Base-by-base conservation (phyloP, 805 yeast species). In the Huiozyma naganishii region DNA sequence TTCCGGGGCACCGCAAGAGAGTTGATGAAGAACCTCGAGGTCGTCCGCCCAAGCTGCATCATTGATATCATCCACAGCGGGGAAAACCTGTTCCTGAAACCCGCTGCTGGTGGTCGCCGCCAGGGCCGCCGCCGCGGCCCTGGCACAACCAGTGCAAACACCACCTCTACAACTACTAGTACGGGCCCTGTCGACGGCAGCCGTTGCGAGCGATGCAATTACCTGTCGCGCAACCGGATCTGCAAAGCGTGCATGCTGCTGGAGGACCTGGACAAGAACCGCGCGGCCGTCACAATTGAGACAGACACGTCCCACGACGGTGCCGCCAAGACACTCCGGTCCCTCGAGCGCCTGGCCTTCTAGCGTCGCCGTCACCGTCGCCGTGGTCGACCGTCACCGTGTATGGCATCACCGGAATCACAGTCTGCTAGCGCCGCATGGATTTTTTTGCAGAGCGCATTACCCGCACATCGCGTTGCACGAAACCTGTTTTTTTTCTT, bases 1-100 rank as follows among this genome's bases (percentile, higher is more conserved):
- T 92, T 92, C 57, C 71, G 99, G 52, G 99, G 99, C 13, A 92
- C 97, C 0, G 96, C 98, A 0, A 74, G 99, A 58, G 87, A 88
- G 46, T 69, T 92, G 28, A 79, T 92, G 71, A 92, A 92, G 64
- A 84, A 87, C 50, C 67, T 92, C 36, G 98, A 92, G 59, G 77
- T 90, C 3, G 79, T 89, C 1, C 73, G 97, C 53, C 96, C 98
- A 11, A 80, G 92, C 33, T 83, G 96, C 56, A 92, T 92, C 45
- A 77, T 92, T 61, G 99, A 92, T 65, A 85, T 92, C 43, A 92
- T 92, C 30, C 83, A 84, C 51, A 84, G 95, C 50, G 98, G 99
- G 32, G 98, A 92, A 64, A 80, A 79, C 48, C 74, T 89, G 51
- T 79, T 76, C 32, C 64, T 89, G 39, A 17, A 17, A 17, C 33